These are phyloP conservation scores for Lichtheimia ornata DNA, from an alignment of 371 early-diverging fungal species.

Conservation along the genomic window DNA sequence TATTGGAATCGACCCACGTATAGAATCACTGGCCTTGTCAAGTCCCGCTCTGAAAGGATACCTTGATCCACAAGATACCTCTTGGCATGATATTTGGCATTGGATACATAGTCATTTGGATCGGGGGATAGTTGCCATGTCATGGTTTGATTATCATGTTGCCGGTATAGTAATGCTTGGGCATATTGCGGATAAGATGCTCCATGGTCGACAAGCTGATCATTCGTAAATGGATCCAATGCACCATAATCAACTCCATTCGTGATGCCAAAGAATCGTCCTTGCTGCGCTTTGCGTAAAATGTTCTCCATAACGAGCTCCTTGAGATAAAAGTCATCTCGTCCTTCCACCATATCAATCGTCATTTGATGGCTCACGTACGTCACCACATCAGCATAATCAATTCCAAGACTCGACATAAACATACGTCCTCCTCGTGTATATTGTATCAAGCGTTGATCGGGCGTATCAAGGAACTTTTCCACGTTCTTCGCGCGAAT, in stretches of 20 bases:
- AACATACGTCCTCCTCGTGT: conserved; percentile 59
- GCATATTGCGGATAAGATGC: conserved; percentile 52
- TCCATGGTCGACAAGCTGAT: conserved; percentile 33
- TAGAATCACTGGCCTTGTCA: conserved; percentile 52
- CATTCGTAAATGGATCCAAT: conserved; percentile 55
- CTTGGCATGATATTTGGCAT: conserved; percentile 56
- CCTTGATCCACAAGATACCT: conserved; percentile 45
- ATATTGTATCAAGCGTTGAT: conserved; percentile 25
- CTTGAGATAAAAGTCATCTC: conserved; percentile 58
- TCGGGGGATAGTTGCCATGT: conserved; percentile 28
- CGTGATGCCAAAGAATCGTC: conserved; percentile 59
- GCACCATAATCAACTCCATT: conserved; percentile 58
- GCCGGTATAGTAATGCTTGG: conserved; percentile 16
- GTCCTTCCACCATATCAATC: conserved; percentile 60
- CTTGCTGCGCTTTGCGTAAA: conserved; percentile 48
- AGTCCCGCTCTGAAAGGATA: conserved; percentile 43
- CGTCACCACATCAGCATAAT: conserved; percentile 57
- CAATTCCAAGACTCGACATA: conserved; percentile 60
- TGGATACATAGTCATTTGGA: conserved; percentile 35
- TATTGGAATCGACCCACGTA: conserved; percentile 58
- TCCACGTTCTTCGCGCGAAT: conserved; percentile 51
- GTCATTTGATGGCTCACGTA: conserved; percentile 58
- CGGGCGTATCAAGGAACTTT: conserved; percentile 47
- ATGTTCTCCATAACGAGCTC: conserved; percentile 62
- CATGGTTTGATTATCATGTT: conserved; percentile 19